Evolutionary conservation across 192 early-diverging fungal species (phyloP).

Genomic region (Coemansia sp.): DNA sequence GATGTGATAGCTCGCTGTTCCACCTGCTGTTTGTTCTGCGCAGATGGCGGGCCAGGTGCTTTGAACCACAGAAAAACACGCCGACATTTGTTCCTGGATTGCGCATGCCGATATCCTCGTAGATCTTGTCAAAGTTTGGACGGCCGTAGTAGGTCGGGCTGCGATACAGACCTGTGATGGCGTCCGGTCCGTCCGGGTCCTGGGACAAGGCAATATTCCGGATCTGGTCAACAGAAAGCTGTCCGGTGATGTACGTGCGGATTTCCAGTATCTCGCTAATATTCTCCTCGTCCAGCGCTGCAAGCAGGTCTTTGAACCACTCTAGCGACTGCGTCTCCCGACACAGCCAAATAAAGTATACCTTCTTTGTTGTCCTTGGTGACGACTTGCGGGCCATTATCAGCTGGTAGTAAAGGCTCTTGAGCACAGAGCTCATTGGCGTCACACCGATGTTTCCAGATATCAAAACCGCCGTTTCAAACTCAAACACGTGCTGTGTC

Average conservation of each 20-base stretch:
- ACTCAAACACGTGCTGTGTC: slow-evolving; percentile 71
- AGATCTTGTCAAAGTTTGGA: slow-evolving; percentile 73
- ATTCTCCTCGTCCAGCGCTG: slow-evolving; percentile 60
- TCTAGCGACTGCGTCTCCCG: slow-evolving; percentile 64
- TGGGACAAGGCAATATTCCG: slow-evolving; percentile 62
- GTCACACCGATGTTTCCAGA: slow-evolving; percentile 75
- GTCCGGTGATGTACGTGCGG: slow-evolving; percentile 65
- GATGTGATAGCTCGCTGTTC: slow-evolving; percentile 42
- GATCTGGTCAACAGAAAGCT: slow-evolving; percentile 59
- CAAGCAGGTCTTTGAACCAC: slow-evolving; percentile 68
- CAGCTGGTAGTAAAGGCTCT: slow-evolving; percentile 63
- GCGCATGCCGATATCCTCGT: slow-evolving; percentile 59
- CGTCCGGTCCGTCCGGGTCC: slow-evolving; percentile 59
- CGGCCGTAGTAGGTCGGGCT: slow-evolving; percentile 75
- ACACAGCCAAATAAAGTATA: slow-evolving; percentile 70
- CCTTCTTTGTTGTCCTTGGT: slow-evolving; percentile 34
- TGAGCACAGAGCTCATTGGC: slow-evolving; percentile 71
- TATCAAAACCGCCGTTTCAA: slow-evolving; percentile 61
- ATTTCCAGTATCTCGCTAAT: slow-evolving; percentile 61
- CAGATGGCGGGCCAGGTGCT: slow-evolving; percentile 57
- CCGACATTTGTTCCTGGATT: slow-evolving; percentile 64
- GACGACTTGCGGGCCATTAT: slow-evolving; percentile 14
- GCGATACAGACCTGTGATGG: slow-evolving; percentile 67
- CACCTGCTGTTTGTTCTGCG: slow-evolving; percentile 25
- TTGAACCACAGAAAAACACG: slow-evolving; percentile 82